phyloP scores from a whole-genome alignment of 108 stramenopile genomes.

The Seminavis robusta region DNA sequence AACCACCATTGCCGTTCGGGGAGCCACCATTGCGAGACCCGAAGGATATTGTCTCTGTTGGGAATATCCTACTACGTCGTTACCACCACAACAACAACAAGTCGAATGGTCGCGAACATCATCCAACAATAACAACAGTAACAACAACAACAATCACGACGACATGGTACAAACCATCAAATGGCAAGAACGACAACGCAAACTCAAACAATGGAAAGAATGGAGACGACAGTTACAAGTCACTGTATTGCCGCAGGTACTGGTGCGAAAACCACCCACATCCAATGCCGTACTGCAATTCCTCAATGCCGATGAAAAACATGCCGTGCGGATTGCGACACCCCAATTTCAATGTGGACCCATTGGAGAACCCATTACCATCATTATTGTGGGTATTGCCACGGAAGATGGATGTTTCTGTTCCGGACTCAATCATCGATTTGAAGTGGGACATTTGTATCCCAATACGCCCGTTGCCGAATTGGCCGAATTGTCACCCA shows the following conservation, averaged over 20 bases:
- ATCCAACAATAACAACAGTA: not conserved
- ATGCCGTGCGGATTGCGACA: conserved; percentile 72
- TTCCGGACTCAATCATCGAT: conserved; percentile 57
- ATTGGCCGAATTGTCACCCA: conserved; percentile 51
- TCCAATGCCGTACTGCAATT: conserved; percentile 47
- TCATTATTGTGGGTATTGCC: conserved; percentile 75
- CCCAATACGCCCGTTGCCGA: conserved; percentile 37
- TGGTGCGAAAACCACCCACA: not conserved
- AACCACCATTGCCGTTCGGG: conserved; percentile 70
- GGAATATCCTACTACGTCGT: conserved; percentile 33
- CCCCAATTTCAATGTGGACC: conserved; percentile 69
- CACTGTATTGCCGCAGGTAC: conserved; percentile 28
- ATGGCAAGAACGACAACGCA: not conserved
- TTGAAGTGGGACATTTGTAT: conserved; percentile 79
- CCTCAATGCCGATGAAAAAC: conserved; percentile 53
- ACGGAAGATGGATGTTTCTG: conserved; percentile 88
- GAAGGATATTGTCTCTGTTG: conserved; percentile 78
- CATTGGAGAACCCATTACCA: conserved; percentile 57
- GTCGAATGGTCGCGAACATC: not conserved
- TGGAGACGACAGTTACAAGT: conserved; percentile 29
- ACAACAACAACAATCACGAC: not conserved
- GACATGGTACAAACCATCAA: not conserved
- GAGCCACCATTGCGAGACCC: conserved; percentile 66
- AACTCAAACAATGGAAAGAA: not conserved
- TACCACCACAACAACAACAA: not conserved